Percentiles rank a stretch among this genome's conserved stretches.
These are phyloP conservation scores for Neofusicoccum parvum DNA, from an alignment of 2,329 filamentous ascomycete genomes.

Conservation along the genomic window DNA sequence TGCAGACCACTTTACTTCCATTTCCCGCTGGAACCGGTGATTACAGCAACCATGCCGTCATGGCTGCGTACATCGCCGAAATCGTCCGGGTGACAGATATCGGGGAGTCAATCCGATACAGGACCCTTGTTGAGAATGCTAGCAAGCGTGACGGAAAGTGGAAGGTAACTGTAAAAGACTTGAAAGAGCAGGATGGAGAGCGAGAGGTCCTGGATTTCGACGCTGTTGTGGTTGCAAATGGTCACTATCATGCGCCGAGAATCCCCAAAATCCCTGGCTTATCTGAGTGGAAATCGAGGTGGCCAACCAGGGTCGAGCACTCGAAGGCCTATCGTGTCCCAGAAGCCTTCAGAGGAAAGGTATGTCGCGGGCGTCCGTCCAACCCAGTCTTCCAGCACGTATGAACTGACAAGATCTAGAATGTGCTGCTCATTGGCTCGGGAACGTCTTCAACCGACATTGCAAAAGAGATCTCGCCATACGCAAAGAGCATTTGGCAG, in stretches of 20 bases:
- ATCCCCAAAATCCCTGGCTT: slow-evolving; percentile 55
- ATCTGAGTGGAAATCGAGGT: slow-evolving; percentile 48
- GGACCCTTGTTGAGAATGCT: slow-evolving; percentile 61
- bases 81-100: slow-evolving; percentile 56
- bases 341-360: slow-evolving; percentile 55
- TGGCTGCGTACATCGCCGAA: slow-evolving; percentile 65
- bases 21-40: slow-evolving; percentile 65
- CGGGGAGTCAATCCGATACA: slow-evolving; percentile 53
- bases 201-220: slow-evolving; percentile 45
- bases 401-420: slow-evolving; percentile 39
- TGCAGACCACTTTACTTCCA: slow-evolving; percentile 50
- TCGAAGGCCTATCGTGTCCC: slow-evolving; percentile 56
- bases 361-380: slow-evolving; percentile 32
- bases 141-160: slow-evolving; percentile 54
- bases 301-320: slow-evolving; percentile 50
- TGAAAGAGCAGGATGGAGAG: slow-evolving; percentile 18
- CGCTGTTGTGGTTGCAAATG: slow-evolving; percentile 55
- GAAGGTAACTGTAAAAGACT: slow-evolving; percentile 49
- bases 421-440: slow-evolving; percentile 58
- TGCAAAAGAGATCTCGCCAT: slow-evolving; percentile 52
- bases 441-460: slow-evolving; percentile 60
- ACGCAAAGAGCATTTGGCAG: slow-evolving; percentile 52
- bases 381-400: slow-evolving; percentile 34
- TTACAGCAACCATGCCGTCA: slow-evolving; percentile 58
- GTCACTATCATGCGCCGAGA: slow-evolving; percentile 56